These are phyloP conservation scores for Microbotryum silenes-acaulis DNA, from an alignment of 1,284 basidiomycete genomes.

Conservation along the genomic window DNA sequence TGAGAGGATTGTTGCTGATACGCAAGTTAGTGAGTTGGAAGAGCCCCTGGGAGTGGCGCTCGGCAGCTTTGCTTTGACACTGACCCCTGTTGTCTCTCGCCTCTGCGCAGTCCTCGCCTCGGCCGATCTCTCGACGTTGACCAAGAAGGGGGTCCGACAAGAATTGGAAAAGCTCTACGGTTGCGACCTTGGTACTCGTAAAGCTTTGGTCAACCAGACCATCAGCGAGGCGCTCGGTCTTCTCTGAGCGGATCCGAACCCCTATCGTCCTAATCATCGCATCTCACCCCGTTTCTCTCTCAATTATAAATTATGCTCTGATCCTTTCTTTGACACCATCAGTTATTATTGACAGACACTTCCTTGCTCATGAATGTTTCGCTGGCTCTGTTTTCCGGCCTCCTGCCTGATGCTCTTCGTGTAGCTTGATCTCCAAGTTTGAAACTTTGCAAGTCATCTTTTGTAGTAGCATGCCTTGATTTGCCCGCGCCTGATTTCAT, in stretches of 20 bases:
- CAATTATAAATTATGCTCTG: too few relatives aligned
- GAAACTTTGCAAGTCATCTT: too few relatives aligned
- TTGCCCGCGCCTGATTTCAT: too few relatives aligned
- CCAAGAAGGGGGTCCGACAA: slow-evolving; percentile 77
- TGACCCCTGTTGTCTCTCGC: not conserved
- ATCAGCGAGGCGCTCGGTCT: slow-evolving; percentile 28
- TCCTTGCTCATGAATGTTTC: too few relatives aligned
- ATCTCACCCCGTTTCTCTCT: too few relatives aligned
- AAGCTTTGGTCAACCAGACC: slow-evolving; percentile 31
- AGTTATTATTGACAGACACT: too few relatives aligned
- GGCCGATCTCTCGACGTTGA: slow-evolving; percentile 78
- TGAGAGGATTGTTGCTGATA: slow-evolving; percentile 29
- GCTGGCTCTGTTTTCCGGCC: too few relatives aligned
- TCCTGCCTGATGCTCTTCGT: too few relatives aligned
- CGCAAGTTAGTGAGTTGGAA: slow-evolving; percentile 18
- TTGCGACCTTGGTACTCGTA: slow-evolving; percentile 23
- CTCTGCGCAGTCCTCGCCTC: slow-evolving; percentile 55
- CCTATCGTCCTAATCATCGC: too few relatives aligned
- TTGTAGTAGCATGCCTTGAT: too few relatives aligned
- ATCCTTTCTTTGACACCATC: too few relatives aligned
- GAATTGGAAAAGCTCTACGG: slow-evolving; percentile 47
- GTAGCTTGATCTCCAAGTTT: too few relatives aligned
- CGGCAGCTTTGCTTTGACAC: not conserved
- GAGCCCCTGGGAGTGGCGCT: not conserved
- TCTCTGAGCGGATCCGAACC: not conserved